A percentile compares a stretch with the other conserved stretches of the same genome.
Evolutionary conservation across 2,329 filamentous ascomycete species (phyloP).

Genomic region (Colletotrichum spinosum): DNA sequence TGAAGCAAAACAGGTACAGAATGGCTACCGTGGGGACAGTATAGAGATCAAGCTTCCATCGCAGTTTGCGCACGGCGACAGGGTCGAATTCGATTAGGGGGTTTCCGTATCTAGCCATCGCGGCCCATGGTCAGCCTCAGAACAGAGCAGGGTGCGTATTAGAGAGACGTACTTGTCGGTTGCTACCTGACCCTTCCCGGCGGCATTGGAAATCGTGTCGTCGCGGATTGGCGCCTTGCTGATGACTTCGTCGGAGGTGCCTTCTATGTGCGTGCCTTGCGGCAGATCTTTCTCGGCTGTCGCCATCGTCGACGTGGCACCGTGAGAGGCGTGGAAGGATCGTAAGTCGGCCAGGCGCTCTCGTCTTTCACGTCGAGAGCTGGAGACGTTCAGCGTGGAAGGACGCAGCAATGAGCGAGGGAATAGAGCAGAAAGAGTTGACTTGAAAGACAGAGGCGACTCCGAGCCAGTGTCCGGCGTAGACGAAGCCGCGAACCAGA

Average conservation of each 20-base stretch:
- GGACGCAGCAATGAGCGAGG: no score
- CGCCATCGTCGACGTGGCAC: constrained; percentile 14
- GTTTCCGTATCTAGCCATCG: constrained; percentile 56
- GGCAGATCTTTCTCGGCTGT: constrained; percentile 27
- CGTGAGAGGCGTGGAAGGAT: neutral
- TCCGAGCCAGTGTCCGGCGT: no score
- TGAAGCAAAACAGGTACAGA: constrained; percentile 79
- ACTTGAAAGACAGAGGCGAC: no score
- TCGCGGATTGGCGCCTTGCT: constrained; percentile 21
- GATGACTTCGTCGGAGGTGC: constrained; percentile 27
- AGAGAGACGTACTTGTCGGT: constrained; percentile 55
- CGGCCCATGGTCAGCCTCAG: neutral
- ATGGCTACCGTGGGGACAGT: constrained; percentile 75
- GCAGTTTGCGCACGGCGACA: constrained; percentile 66
- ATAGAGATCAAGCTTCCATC: constrained; percentile 73
- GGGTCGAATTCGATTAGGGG: constrained; percentile 66
- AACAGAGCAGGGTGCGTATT: rapidly evolving
- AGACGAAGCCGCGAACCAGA: no score
- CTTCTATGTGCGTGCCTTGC: constrained; percentile 22
- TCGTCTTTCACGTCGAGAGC: no score
- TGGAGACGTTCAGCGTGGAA: no score
- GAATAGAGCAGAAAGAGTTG: no score
- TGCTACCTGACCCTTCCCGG: constrained; percentile 56
- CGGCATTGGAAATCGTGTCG: constrained; percentile 44
- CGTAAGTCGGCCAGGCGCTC: neutral